Conservation (phyloP, 2,329 filamentous ascomycete species). For the Escovopsis sp. region DNA sequence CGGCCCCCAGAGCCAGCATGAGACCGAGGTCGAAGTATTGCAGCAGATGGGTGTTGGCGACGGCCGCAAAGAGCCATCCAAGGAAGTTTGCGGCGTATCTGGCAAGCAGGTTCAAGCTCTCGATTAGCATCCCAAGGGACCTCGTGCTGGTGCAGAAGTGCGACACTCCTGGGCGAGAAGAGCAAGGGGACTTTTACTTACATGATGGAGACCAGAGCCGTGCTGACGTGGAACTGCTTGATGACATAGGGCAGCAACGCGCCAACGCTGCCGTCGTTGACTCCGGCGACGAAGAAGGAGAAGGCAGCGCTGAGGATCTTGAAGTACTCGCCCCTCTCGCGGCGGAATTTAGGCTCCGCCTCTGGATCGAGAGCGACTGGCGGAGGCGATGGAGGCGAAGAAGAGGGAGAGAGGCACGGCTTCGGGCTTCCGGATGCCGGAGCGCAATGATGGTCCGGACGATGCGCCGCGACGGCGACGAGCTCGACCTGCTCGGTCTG, state of each 20-base stretch:
- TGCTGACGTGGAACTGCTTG: constrained; percentile 36
- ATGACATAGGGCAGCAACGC: constrained; percentile 48
- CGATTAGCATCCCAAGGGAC: background rate
- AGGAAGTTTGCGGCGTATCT: constrained; percentile 41
- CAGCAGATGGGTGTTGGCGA: constrained; percentile 37
- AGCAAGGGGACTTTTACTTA: constrained; percentile 14
- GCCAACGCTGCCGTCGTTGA: constrained; percentile 50
- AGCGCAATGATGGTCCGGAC: too few relatives aligned
- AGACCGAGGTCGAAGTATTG: constrained; percentile 38
- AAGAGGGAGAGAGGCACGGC: background rate
- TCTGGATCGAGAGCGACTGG: background rate
- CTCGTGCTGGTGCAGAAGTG: too few relatives aligned
- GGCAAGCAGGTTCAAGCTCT: background rate
- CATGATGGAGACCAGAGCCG: constrained; percentile 34
- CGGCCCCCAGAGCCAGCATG: constrained; percentile 39
- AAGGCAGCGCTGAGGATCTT: constrained; percentile 41
- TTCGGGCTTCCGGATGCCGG: too few relatives aligned
- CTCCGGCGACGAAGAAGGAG: constrained; percentile 49
- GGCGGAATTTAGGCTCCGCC: background rate
- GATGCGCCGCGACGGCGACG: too few relatives aligned
- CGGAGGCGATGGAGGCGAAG: background rate
- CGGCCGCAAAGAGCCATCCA: constrained; percentile 43
- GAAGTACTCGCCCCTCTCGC: constrained; percentile 15
- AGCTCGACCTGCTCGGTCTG: too few relatives aligned
- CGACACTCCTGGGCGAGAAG: background rate